These are phyloP conservation scores for Syncephalastrum sp. DNA, from an alignment of 371 early-diverging fungal species.

Conservation along the genomic window DNA sequence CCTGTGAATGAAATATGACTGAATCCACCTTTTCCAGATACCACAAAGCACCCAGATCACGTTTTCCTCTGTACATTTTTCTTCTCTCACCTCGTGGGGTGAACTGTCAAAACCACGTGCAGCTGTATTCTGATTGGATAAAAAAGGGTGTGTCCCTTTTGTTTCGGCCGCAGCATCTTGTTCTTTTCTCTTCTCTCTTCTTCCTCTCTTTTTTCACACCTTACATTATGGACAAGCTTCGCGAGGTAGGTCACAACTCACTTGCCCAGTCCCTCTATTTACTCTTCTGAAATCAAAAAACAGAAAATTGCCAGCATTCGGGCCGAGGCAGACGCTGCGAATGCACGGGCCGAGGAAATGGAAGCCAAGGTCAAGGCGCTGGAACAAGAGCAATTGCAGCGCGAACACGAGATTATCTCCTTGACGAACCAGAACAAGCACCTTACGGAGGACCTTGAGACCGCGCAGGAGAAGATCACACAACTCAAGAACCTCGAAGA, in stretches of 20 bases:
- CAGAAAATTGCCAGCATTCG: constrained; percentile 66
- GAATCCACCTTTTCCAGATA: too few relatives aligned
- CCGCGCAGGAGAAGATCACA: constrained; percentile 57
- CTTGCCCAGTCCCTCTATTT: neutral
- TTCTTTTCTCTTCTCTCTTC: constrained; percentile 14
- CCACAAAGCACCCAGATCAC: too few relatives aligned
- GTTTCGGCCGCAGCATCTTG: neutral
- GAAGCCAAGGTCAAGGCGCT: constrained; percentile 61
- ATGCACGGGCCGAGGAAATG: constrained; percentile 61
- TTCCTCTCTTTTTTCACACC: constrained; percentile 12
- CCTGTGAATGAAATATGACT: too few relatives aligned
- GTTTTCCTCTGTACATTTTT: too few relatives aligned
- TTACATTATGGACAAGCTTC: constrained; percentile 38
- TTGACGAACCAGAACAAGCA: constrained; percentile 61
- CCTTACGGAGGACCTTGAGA: constrained; percentile 65
- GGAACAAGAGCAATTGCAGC: constrained; percentile 52
- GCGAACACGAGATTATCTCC: constrained; percentile 75
- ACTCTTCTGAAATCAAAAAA: neutral
- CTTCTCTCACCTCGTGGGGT: too few relatives aligned
- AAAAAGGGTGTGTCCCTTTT: too few relatives aligned
- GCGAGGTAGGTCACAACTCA: constrained; percentile 24
- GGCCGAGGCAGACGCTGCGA: constrained; percentile 68
- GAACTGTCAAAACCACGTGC: too few relatives aligned
- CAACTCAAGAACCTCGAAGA: constrained; percentile 60
- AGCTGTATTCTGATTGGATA: too few relatives aligned